Evolutionary conservation across 805 yeast species (phyloP).

Genomic region (Helenozyma baotianmanensis): DNA sequence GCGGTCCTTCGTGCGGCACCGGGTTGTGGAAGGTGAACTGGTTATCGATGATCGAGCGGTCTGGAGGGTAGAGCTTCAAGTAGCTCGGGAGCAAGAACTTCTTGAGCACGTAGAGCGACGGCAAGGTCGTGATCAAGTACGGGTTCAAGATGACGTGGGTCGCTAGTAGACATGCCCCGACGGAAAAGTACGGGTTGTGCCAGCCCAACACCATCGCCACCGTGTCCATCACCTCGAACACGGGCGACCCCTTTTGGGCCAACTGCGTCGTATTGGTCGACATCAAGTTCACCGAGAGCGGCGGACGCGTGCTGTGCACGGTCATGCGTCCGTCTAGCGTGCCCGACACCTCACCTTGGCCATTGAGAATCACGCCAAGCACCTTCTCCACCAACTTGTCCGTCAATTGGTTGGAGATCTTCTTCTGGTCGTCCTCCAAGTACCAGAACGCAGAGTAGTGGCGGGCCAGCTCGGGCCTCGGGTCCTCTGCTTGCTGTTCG

Average conservation of each 20-base stretch:
- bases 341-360: constrained; percentile 33
- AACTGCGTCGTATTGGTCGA: constrained; percentile 60
- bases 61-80: constrained; percentile 59
- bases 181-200: constrained; percentile 58
- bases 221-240: constrained; percentile 59
- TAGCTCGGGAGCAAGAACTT: constrained; percentile 68
- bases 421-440: constrained; percentile 18
- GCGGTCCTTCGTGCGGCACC: constrained; percentile 41
- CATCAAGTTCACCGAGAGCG: constrained; percentile 64
- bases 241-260: constrained; percentile 56
- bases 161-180: constrained; percentile 48
- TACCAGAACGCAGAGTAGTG: constrained; percentile 21
- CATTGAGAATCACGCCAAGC: constrained; percentile 61
- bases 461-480: background rate
- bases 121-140: constrained; percentile 46
- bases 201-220: constrained; percentile 55
- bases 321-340: constrained; percentile 50
- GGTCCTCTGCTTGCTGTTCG: constrained; percentile 2
- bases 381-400: constrained; percentile 73
- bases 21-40: constrained; percentile 24
- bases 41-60: constrained; percentile 24
- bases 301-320: constrained; percentile 61
- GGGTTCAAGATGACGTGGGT: constrained; percentile 62
- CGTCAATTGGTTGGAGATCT: constrained; percentile 35
- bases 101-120: constrained; percentile 49